These are phyloP conservation scores for Eimeria brunetti DNA, from an alignment of 169 alveolate species.

Conservation along the genomic window DNA sequence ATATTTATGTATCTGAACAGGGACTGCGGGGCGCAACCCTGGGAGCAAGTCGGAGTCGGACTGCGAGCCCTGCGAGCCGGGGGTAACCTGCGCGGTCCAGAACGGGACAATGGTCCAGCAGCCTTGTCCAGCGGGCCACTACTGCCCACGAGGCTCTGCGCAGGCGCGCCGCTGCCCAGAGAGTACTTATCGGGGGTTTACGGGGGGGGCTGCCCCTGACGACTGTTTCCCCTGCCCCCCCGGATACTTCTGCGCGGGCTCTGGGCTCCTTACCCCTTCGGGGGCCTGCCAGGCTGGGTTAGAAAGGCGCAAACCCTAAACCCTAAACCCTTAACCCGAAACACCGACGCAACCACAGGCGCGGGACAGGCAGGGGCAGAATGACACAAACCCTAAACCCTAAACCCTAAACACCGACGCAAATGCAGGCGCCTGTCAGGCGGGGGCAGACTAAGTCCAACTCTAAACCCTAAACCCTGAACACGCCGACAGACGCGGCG, in stretches of 20 bases:
- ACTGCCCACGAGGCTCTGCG: conserved; percentile 22
- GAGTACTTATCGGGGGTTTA: conserved; percentile 7
- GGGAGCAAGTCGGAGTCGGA: conserved; percentile 32
- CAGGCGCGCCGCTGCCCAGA: conserved; percentile 62
- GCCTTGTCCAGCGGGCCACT: conserved; percentile 68
- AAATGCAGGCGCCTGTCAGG: too few species aligned
- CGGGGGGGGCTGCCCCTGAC: conserved; percentile 12
- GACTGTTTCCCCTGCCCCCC: conserved; percentile 34
- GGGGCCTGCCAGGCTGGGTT: conserved; percentile 58
- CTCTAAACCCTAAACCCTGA: neutral
- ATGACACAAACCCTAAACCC: too few species aligned
- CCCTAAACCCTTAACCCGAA: neutral
- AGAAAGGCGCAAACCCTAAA: neutral
- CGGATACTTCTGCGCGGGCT: conserved; percentile 50
- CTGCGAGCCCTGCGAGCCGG: conserved; percentile 44
- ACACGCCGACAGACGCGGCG: neutral
- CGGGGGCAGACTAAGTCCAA: neutral
- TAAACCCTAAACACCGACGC: too few species aligned
- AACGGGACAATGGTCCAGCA: conserved; percentile 25
- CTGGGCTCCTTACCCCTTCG: conserved; percentile 50
- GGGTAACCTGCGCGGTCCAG: conserved; percentile 8
- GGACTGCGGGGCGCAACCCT: conserved; percentile 30
- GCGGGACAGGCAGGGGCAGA: too few species aligned
- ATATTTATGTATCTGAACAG: neutral
- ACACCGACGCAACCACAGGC: too few species aligned